These are phyloP conservation scores for Pseudogymnoascus sp. DNA, from an alignment of 2,329 filamentous ascomycete genomes.

Conservation along the genomic window DNA sequence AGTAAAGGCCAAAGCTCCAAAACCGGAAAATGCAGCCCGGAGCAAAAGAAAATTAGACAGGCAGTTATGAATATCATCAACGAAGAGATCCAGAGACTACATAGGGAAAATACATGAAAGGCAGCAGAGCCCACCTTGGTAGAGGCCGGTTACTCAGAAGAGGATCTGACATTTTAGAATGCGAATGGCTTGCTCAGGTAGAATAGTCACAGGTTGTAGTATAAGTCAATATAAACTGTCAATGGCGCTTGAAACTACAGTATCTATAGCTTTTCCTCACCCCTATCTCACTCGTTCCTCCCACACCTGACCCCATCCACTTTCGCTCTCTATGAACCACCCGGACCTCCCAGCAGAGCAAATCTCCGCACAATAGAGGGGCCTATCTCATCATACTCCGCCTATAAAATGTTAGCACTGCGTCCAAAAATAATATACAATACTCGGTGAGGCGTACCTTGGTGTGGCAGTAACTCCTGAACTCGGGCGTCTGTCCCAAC, in stretches of 20 bases:
- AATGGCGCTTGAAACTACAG: constrained; percentile 11
- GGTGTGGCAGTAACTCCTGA: constrained; percentile 97
- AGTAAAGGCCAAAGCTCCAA: neutral
- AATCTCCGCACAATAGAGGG: constrained; percentile 94
- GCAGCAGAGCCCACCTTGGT: neutral
- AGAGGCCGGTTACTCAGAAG: neutral
- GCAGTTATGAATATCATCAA: neutral
- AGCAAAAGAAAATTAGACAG: neutral
- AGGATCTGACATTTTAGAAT: neutral
- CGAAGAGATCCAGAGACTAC: neutral
- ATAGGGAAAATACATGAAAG: neutral
- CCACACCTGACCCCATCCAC: neutral
- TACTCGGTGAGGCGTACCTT: constrained; percentile 45
- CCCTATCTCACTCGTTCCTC: neutral
- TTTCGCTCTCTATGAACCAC: constrained; percentile 52
- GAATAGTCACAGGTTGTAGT: neutral
- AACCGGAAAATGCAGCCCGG: neutral
- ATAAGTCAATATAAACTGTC: neutral
- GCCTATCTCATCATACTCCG: constrained; percentile 86
- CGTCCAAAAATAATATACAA: neutral
- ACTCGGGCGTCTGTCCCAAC: constrained; percentile 94
- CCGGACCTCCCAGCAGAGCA: constrained; percentile 84
- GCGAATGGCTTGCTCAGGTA: neutral
- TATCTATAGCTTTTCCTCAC: constrained; percentile 10
- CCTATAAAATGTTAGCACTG: constrained; percentile 18